These are phyloP conservation scores for Paraglomus brasilianum DNA, from an alignment of 192 early-diverging fungal species.

Conservation along the genomic window DNA sequence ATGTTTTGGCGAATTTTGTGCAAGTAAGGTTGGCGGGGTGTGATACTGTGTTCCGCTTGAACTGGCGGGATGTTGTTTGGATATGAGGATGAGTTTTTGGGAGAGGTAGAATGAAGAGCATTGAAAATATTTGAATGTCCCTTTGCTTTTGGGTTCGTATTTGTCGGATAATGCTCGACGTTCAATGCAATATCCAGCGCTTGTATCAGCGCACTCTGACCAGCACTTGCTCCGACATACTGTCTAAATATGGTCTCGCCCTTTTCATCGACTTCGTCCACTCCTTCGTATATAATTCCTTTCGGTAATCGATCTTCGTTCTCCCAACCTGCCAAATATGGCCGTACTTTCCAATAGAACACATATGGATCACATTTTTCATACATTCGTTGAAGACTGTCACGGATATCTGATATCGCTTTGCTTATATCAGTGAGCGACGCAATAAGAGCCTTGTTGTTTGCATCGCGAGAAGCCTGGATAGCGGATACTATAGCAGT, in stretches of 20 bases:
- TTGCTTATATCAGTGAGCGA: conserved; percentile 56
- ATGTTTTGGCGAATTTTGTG: conserved; percentile 93
- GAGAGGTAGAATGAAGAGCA: conserved; percentile 31
- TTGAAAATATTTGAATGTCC: background rate
- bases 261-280: conserved; percentile 59
- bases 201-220: conserved; percentile 92
- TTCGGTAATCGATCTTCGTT: conserved; percentile 79
- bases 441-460: conserved; percentile 49
- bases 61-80: background rate
- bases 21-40: conserved; percentile 71
- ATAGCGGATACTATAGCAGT: conserved; percentile 70
- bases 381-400: conserved; percentile 73
- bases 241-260: conserved; percentile 63
- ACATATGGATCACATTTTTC: conserved; percentile 93
- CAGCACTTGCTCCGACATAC: conserved; percentile 91
- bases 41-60: background rate
- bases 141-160: conserved; percentile 36
- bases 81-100: conserved; percentile 18
- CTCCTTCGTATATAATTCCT: conserved; percentile 92
- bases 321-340: conserved; percentile 90
- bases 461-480: conserved; percentile 50
- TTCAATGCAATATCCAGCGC: conserved; percentile 86
- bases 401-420: conserved; percentile 54
- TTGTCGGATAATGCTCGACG: conserved; percentile 82
- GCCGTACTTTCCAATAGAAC: conserved; percentile 91